These are phyloP conservation scores for Lactarius vividus DNA, from an alignment of 768 basidiomycete species.

Conservation along the genomic window DNA sequence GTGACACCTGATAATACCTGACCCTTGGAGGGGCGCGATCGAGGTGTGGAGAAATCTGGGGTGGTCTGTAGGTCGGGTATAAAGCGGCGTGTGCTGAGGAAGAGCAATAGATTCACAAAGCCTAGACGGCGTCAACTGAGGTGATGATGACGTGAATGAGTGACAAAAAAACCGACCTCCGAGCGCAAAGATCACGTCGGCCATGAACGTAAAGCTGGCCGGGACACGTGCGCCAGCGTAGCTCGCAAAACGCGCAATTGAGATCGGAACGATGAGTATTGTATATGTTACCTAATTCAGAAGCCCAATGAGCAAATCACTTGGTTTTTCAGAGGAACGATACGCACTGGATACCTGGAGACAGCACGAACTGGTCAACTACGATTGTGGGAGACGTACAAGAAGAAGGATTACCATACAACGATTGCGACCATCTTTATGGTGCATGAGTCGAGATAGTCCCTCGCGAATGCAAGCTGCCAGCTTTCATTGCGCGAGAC, in stretches of 20 bases:
- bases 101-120: conserved; percentile 35
- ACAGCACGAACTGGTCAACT: neutral
- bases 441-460: conserved; percentile 36
- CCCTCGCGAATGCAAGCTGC: conserved; percentile 35
- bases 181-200: conserved; percentile 37
- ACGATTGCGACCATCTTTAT: conserved; percentile 35
- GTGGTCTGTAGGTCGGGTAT: conserved; percentile 33
- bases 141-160: neutral
- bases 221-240: conserved; percentile 35
- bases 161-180: conserved; percentile 29
- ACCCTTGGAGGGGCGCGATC: conserved; percentile 31
- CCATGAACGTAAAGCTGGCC: conserved; percentile 33
- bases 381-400: neutral
- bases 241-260: conserved; percentile 34
- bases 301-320: neutral
- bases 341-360: conserved; percentile 31
- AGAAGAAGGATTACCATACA: conserved; percentile 34
- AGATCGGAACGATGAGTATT: conserved; percentile 37
- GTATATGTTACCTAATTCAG: conserved; percentile 33
- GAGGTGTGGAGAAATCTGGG: conserved; percentile 31
- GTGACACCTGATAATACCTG: conserved; percentile 33
- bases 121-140: conserved; percentile 26
- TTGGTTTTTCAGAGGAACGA: neutral
- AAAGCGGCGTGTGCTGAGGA: conserved; percentile 34
- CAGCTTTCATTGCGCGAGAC: conserved; percentile 35